A percentile compares a stretch with the other conserved stretches of the same genome.
Conservation (phyloP, 1,139 yeast genomes). For the Yamadazyma diospyri region DNA sequence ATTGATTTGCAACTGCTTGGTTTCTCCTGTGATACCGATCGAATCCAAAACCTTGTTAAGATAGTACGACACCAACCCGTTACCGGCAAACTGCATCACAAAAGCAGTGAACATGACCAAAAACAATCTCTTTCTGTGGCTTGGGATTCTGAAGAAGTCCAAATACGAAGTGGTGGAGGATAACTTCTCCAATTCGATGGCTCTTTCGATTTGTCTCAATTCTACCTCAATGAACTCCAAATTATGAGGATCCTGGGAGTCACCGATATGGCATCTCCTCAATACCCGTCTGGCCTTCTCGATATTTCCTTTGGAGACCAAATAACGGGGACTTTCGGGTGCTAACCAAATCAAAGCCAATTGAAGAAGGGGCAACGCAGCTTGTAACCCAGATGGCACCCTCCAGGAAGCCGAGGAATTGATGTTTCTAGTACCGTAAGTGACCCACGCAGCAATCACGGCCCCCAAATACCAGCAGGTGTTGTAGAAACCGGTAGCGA, state of each 20-base stretch:
- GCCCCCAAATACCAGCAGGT: conserved; percentile 52
- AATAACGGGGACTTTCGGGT: conserved; percentile 61
- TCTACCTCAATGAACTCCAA: conserved; percentile 38
- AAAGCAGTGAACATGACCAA: conserved; percentile 13
- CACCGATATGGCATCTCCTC: conserved; percentile 17
- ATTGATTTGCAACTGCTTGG: conserved; percentile 45
- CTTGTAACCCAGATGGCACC: conserved; percentile 45
- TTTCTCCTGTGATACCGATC: conserved; percentile 17
- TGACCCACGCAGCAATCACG: conserved; percentile 50
- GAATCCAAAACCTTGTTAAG: conserved; percentile 18
- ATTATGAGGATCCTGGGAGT: conserved; percentile 15
- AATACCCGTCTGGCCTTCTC: conserved; percentile 30
- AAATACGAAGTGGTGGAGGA: conserved; percentile 6
- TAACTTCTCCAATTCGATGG: conserved; percentile 17
- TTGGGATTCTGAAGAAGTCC: conserved; percentile 8
- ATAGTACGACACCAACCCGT: conserved; percentile 19
- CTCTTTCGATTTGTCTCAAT: conserved; percentile 37
- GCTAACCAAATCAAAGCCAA: conserved; percentile 25
- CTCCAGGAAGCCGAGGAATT: conserved; percentile 26
- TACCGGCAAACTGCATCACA: conserved; percentile 19
- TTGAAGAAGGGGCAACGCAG: conserved; percentile 13
- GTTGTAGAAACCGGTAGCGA: conserved; percentile 43
- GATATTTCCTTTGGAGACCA: conserved; percentile 34
- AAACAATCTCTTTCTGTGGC: conserved; percentile 6
- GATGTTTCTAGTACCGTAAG: conserved; percentile 40